Evolutionary conservation across 2,329 filamentous ascomycete genomes (phyloP).

Genomic region (Emmonsiellopsis sp.): DNA sequence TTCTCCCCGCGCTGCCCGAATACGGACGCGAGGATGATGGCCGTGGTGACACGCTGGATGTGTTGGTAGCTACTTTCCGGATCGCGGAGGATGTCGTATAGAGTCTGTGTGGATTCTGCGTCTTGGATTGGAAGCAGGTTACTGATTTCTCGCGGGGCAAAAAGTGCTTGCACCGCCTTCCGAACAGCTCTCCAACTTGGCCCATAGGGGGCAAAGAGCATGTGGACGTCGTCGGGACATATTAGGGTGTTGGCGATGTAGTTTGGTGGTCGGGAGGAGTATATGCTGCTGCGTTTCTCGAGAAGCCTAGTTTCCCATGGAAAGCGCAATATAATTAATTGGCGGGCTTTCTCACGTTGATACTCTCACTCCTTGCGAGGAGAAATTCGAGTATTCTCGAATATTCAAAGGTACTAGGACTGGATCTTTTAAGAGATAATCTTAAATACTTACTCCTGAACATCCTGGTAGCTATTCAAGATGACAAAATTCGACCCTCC

Average conservation of each 20-base stretch:
- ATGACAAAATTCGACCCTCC: slow-evolving; percentile 11
- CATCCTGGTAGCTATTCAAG: slow-evolving; percentile 8
- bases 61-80: slow-evolving; percentile 9
- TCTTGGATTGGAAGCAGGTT: slow-evolving; percentile 12
- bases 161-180: slow-evolving; percentile 4
- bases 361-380: no score
- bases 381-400: no score
- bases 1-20: slow-evolving; percentile 10
- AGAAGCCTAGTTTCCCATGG: slow-evolving; percentile 3
- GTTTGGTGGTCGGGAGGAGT: slow-evolving; percentile 6
- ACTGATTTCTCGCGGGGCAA: slow-evolving; percentile 5
- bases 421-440: no score
- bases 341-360: no score
- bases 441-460: slow-evolving; percentile 4
- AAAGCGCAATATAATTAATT: not conserved
- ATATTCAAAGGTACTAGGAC: no score
- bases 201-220: slow-evolving; percentile 6
- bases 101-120: slow-evolving; percentile 12
- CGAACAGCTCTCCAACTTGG: slow-evolving; percentile 4
- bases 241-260: slow-evolving; percentile 5
- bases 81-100: slow-evolving; percentile 9
- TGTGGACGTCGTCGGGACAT: not conserved
- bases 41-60: slow-evolving; percentile 13
- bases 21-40: slow-evolving; percentile 11
- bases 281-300: slow-evolving; percentile 7